Conservation (phyloP, 2,329 filamentous ascomycete genomes). For the Pseudocercospora ulei region DNA sequence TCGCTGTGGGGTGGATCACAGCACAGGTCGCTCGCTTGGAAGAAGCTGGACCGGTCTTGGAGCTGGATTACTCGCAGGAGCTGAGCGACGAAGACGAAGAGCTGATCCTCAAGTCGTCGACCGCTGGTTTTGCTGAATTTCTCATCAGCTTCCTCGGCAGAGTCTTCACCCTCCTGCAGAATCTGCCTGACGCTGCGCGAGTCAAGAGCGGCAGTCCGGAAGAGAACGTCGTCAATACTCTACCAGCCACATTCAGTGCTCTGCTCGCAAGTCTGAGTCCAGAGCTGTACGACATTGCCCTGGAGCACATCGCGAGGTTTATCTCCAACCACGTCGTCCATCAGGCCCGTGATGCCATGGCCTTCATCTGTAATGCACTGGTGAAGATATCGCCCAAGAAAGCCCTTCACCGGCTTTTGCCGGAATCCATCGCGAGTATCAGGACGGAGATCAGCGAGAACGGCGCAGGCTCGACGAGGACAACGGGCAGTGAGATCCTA, state of each 20-base stretch:
- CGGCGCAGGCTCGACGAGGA: slow-evolving; percentile 86
- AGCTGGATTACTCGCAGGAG: slow-evolving; percentile 74
- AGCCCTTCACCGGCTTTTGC: slow-evolving; percentile 79
- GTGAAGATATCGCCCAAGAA: slow-evolving; percentile 95
- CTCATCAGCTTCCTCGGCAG: slow-evolving; percentile 81
- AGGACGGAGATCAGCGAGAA: slow-evolving; percentile 96
- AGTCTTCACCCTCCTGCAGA: slow-evolving; percentile 90
- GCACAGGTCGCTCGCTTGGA: slow-evolving; percentile 92
- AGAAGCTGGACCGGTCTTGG: slow-evolving; percentile 69
- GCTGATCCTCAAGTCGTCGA: slow-evolving; percentile 82
- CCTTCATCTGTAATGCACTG: slow-evolving; percentile 91
- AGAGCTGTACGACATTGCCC: slow-evolving; percentile 80
- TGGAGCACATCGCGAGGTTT: slow-evolving; percentile 87
- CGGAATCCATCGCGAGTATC: slow-evolving; percentile 82
- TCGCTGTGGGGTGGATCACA: slow-evolving; percentile 89
- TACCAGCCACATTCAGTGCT: slow-evolving; percentile 83
- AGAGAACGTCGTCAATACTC: slow-evolving; percentile 90
- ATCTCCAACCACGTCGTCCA: slow-evolving; percentile 91
- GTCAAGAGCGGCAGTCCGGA: slow-evolving; percentile 86
- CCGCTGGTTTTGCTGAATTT: slow-evolving; percentile 87
- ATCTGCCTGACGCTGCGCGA: slow-evolving; percentile 80
- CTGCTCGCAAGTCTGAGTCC: slow-evolving; percentile 83
- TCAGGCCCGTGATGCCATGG: slow-evolving; percentile 93
- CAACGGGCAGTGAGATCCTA: slow-evolving; percentile 83
- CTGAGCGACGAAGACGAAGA: slow-evolving; percentile 79